These are phyloP conservation scores for Naganishia onofrii DNA, from an alignment of 768 basidiomycete genomes.

Conservation along the genomic window DNA sequence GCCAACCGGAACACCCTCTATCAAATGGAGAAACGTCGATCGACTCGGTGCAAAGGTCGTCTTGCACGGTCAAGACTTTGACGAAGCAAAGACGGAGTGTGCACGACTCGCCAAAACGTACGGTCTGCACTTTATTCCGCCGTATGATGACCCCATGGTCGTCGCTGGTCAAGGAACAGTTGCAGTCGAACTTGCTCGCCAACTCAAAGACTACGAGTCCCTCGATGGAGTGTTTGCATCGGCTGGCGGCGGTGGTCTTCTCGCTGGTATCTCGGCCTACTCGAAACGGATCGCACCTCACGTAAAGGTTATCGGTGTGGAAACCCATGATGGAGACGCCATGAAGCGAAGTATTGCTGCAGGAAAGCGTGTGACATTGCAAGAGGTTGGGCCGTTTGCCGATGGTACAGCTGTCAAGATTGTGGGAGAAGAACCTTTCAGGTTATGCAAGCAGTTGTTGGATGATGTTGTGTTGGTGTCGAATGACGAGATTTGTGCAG, in stretches of 20 bases:
- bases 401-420: slow-evolving; percentile 96
- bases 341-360: slow-evolving; percentile 78
- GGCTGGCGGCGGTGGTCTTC: slow-evolving; percentile 91
- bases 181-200: slow-evolving; percentile 91
- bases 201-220: slow-evolving; percentile 66
- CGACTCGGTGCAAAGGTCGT: slow-evolving; percentile 93
- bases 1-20: slow-evolving; percentile 89
- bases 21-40: slow-evolving; percentile 94
- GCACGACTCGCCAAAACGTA: slow-evolving; percentile 72
- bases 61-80: slow-evolving; percentile 86
- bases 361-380: slow-evolving; percentile 76
- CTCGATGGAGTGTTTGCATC: slow-evolving; percentile 83
- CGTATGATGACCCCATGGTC: slow-evolving; percentile 94
- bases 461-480: slow-evolving; percentile 79
- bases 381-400: slow-evolving; percentile 91
- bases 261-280: slow-evolving; percentile 86
- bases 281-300: slow-evolving; percentile 89
- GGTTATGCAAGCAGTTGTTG: slow-evolving; percentile 79
- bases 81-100: slow-evolving; percentile 93
- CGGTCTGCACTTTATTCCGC: slow-evolving; percentile 85
- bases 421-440: slow-evolving; percentile 91
- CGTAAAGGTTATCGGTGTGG: slow-evolving; percentile 81
- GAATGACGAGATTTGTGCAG: slow-evolving; percentile 96
- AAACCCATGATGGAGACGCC: slow-evolving; percentile 91
- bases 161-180: slow-evolving; percentile 96